Evolutionary conservation across 2,329 filamentous ascomycete genomes (phyloP).

Genomic region (Reticulascus tulasneorum): DNA sequence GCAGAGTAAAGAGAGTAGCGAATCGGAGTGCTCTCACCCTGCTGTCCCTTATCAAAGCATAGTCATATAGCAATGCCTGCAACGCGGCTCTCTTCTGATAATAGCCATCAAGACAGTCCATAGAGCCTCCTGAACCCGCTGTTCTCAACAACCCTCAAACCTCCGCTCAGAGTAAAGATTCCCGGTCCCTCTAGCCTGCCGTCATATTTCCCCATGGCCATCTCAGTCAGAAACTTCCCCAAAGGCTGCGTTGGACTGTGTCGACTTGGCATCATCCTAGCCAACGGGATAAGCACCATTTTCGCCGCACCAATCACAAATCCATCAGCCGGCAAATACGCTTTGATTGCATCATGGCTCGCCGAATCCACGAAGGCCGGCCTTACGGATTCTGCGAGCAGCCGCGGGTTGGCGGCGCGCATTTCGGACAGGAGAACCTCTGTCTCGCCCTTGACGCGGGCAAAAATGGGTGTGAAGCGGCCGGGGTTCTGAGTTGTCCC

Average conservation of each 20-base stretch:
- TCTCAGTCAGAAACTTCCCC: conserved; percentile 38
- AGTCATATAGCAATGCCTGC: no score
- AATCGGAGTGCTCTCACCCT: no score
- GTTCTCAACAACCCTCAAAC: conserved; percentile 32
- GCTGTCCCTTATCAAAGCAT: no score
- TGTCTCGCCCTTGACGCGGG: conserved; percentile 62
- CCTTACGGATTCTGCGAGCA: conserved; percentile 54
- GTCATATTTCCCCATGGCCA: conserved; percentile 39
- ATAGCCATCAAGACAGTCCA: conserved; percentile 21
- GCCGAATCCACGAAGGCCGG: conserved; percentile 54
- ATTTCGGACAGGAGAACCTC: conserved; percentile 58
- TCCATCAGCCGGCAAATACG: conserved; percentile 34
- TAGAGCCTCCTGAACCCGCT: conserved; percentile 28
- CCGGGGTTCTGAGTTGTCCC: conserved; percentile 57
- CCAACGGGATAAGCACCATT: conserved; percentile 19
- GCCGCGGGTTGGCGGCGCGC: conserved; percentile 33
- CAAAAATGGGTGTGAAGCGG: conserved; percentile 54
- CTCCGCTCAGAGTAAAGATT: conserved; percentile 26
- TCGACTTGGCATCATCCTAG: conserved; percentile 19
- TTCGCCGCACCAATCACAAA: conserved; percentile 7
- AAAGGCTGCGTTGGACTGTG: conserved; percentile 40
- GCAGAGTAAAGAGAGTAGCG: no score
- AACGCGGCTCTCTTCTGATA: no score
- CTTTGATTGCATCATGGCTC: conserved; percentile 35
- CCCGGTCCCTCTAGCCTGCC: conserved; percentile 20